phyloP scores from a whole-genome alignment of 1,284 basidiomycete species.

The Golubevia pallescens region DNA sequence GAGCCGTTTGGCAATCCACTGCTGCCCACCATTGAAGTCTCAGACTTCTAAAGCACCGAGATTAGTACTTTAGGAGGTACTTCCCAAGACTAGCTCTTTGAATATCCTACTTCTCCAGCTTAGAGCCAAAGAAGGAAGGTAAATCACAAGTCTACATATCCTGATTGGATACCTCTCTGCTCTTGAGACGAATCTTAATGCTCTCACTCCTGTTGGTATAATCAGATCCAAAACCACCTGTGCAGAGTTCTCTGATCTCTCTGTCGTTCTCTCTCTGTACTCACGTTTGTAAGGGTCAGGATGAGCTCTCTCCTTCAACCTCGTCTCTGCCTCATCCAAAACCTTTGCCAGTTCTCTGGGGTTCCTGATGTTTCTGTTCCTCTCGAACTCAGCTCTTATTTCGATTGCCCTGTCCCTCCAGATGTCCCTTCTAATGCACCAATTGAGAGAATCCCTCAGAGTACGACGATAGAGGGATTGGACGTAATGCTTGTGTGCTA shows the following conservation, averaged over 20 bases:
- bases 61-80: no score
- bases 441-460: slow-evolving; percentile 84
- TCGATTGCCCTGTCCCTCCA: slow-evolving; percentile 83
- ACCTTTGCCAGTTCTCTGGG: slow-evolving; percentile 83
- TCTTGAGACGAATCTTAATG: no score
- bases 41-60: no score
- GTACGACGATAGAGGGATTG: slow-evolving; percentile 87
- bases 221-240: no score
- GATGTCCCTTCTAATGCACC: slow-evolving; percentile 81
- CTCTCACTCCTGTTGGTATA: no score
- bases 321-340: slow-evolving; percentile 80
- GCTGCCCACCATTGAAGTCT: no score
- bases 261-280: slow-evolving; percentile 47
- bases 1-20: no score
- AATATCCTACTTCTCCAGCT: no score
- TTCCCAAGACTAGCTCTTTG: no score
- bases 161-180: not conserved
- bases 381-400: slow-evolving; percentile 89
- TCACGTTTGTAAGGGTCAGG: slow-evolving; percentile 90
- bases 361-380: slow-evolving; percentile 85
- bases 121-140: not conserved
- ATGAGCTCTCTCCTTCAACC: slow-evolving; percentile 74
- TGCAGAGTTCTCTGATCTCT: not conserved
- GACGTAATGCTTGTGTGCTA: slow-evolving; percentile 83
- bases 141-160: not conserved